Base-by-base conservation (phyloP, 208 protist genomes). In the Leishmania amazonensis region DNA sequence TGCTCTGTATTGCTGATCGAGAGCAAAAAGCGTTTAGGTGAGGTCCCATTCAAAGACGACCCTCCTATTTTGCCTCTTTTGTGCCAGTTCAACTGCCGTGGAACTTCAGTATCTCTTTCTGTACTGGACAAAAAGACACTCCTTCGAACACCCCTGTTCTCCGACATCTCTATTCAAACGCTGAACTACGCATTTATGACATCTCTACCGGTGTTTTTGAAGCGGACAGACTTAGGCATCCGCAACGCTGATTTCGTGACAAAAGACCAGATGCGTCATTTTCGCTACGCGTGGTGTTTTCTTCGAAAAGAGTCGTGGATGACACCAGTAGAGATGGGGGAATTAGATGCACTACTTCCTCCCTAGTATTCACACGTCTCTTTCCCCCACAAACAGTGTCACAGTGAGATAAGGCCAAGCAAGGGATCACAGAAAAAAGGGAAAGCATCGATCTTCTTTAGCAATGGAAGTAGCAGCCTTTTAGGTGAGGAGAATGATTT, bases 201-300 rank as follows among this genome's bases (percentile, higher is more conserved):
- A 19, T 93, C 93, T 21, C 85, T 97, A 42, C 94, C 94, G 24
- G 21, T 87, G 45, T 96, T 96, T 89, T 79, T 97, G 49, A 96
- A 95, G 76, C 83, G 91, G 15, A 91, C 83, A n/a, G 94, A 97
- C 80, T 87, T 93, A 72, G 94, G 94, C 15, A 82, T 97, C 21
- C 82, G 89, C 19, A 97, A 97, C 49, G 73, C 65, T 49, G 93
- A 97, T 68, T 96, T 97, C 85, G 88, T 97, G 7, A 89, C 91
- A 19, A 91, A 92, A 49, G 89, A 96, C 1, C 92, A 97, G 76
- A 95, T 95, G 87, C 85, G 84, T 4, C 89, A 95, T 65, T 97
- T 97, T 87, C 89, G 94, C 45, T 97, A 94, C 86, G 91, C 90
- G 53, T 97, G 94, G 93, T 95, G 91, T 62, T 95, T 95, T 90